Percentiles rank a stretch among this genome's conserved stretches.
These are phyloP conservation scores for Elongisporangium anandrum DNA, from an alignment of 352 stramenopile species.

Conservation along the genomic window DNA sequence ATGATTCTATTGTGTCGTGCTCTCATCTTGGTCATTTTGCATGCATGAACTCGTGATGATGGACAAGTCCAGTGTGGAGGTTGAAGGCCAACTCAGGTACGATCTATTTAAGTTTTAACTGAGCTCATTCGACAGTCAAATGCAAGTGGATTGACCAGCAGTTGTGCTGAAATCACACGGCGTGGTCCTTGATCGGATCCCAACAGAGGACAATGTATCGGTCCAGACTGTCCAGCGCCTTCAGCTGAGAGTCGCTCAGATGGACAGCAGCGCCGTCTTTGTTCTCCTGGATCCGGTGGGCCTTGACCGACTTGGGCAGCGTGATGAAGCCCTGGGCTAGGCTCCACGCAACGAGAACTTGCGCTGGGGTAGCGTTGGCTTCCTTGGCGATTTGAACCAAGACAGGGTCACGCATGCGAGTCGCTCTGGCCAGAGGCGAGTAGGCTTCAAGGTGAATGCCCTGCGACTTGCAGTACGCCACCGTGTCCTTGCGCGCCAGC, in stretches of 20 bases:
- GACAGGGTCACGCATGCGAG: slow-evolving; percentile 15
- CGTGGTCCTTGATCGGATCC: slow-evolving; percentile 3
- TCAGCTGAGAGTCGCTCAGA: slow-evolving; percentile 4
- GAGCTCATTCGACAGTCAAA: neutral
- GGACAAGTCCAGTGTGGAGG: too few relatives aligned
- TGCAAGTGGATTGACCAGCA: neutral
- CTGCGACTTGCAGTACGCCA: slow-evolving; percentile 37
- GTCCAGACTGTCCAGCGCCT: slow-evolving; percentile 3
- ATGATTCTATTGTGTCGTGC: too few relatives aligned
- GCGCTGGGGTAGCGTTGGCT: slow-evolving; percentile 20
- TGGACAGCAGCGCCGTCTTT: slow-evolving; percentile 6
- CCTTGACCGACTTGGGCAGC: slow-evolving; percentile 18
- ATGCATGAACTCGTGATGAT: too few relatives aligned
- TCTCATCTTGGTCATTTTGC: neutral
- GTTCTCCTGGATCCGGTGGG: slow-evolving; percentile 17
- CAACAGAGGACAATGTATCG: slow-evolving; percentile 2
- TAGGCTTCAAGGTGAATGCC: slow-evolving; percentile 39
- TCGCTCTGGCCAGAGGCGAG: slow-evolving; percentile 30
- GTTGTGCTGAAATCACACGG: neutral
- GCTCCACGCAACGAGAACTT: slow-evolving; percentile 30
- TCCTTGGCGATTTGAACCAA: slow-evolving; percentile 23
- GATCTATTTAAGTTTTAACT: too few relatives aligned
- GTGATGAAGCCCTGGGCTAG: slow-evolving; percentile 14
- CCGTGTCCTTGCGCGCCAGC: slow-evolving; percentile 38
- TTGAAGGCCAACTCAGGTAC: too few relatives aligned